phyloP scores from a whole-genome alignment of 2,329 filamentous ascomycete species.

The Fusarium sp. region DNA sequence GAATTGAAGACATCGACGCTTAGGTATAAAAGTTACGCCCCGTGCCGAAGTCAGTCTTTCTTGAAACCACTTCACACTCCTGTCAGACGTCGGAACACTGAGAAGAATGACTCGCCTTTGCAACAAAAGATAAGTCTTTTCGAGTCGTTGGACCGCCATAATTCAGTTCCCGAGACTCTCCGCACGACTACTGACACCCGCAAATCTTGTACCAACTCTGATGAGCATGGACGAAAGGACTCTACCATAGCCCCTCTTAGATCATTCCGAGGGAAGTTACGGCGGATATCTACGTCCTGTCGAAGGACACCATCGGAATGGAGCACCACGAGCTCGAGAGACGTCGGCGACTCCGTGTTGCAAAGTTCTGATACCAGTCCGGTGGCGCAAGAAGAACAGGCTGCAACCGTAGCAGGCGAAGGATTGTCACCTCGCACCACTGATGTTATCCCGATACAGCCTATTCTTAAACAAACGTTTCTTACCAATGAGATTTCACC shows the following conservation, averaged over 20 bases:
- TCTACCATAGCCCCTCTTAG: constrained; percentile 2
- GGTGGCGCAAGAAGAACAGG: neutral
- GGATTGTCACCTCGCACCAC: constrained; percentile 11
- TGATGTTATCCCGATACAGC: constrained; percentile 12
- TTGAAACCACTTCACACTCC: constrained; percentile 2
- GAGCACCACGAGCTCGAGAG: constrained; percentile 27
- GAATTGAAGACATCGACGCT: neutral
- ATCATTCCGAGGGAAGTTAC: constrained; percentile 28
- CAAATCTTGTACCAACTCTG: neutral
- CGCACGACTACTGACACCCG: neutral
- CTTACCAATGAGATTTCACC: constrained; percentile 27
- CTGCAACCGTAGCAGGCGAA: neutral
- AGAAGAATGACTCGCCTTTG: constrained; percentile 34
- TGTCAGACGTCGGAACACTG: neutral
- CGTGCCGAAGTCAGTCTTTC: neutral
- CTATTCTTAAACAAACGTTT: constrained; percentile 10
- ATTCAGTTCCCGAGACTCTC: neutral
- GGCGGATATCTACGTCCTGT: constrained; percentile 36
- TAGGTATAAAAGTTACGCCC: constrained; percentile 12
- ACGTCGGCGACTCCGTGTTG: neutral
- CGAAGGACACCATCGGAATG: constrained; percentile 34
- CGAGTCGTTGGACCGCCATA: constrained; percentile 42
- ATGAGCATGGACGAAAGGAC: neutral
- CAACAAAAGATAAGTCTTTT: constrained; percentile 49
- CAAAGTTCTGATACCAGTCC: neutral